Evolutionary conservation across 164 flowering plant genomes (phyloP), one percentile per base, ranked within the genome.

Genomic region (Sedum album): DNA sequence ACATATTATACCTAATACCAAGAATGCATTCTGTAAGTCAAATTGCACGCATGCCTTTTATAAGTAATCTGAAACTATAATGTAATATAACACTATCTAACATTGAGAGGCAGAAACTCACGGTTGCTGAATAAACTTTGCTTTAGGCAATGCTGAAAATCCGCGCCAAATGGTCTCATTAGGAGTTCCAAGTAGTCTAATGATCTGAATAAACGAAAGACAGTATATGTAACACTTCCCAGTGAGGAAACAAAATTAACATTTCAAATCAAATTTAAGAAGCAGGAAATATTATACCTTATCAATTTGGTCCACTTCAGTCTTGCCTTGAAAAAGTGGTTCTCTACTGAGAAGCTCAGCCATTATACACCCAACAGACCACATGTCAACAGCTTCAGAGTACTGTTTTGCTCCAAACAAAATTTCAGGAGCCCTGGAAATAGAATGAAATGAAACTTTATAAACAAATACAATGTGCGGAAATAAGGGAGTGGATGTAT

Each of bases 291-390:
- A n/a, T n/a, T n/a, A 48, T 71, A 89, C 91, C 87, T 86, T 82
- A 68, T 79, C 76, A 63, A 89, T 80, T 75, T 89, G 93, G 35
- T 87, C 87, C 26, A 81, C 42, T 77, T 89, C 96, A 70, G 60
- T 73, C 75, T 79, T 84, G 68, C 91, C 96, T 30, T 66, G 71
- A 67, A 89, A 89, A 7, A 89, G 68, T 17, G 93, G 86, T 48
- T 84, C 81, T 67, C 79, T 84, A 18, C 79, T 41, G 68, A 89
- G 72, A 44, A 89, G 69, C 70, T 89, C 96, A 33, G 90, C 96
- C 93, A 89, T 87, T 66, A 89, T 86, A 67, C 96, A 89, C 31
- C 96, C 96, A 21, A 89, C 73, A 0, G 96, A 89, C 96, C 96
- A 89, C 93, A 89, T 86, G 76, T 89, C 96, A 73, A 89, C 75